Percentiles rank a stretch among this genome's conserved stretches.
These are phyloP conservation scores for Chlorella sorokiniana DNA, from an alignment of 139 green algal species.

Conservation along the genomic window DNA sequence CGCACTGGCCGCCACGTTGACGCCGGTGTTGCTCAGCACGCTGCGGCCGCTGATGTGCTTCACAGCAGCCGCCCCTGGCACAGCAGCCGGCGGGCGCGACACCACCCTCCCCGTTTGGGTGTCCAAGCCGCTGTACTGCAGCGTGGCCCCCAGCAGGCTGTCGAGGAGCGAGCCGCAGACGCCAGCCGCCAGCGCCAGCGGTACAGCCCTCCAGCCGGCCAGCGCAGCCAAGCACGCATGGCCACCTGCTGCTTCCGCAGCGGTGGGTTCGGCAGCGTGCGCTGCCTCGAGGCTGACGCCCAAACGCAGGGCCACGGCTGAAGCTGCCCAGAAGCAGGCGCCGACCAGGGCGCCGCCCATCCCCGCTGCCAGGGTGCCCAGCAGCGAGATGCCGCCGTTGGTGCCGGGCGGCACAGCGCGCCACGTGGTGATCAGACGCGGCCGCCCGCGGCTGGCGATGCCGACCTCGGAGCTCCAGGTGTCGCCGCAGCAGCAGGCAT, in stretches of 20 bases:
- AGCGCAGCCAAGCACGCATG: not conserved
- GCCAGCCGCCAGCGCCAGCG: constrained; percentile 67
- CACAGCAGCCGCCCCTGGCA: constrained; percentile 35
- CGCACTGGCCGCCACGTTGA: constrained; percentile 34
- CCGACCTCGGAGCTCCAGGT: constrained; percentile 93
- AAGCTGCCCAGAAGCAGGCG: constrained; percentile 39
- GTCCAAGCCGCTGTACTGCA: constrained; percentile 89
- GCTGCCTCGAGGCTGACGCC: not conserved
- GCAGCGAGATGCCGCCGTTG: constrained; percentile 84
- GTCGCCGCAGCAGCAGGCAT: constrained; percentile 90
- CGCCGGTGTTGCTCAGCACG: constrained; percentile 45
- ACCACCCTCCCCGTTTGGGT: constrained; percentile 41
- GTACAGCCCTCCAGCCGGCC: not conserved
- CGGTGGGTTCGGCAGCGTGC: too few relatives aligned
- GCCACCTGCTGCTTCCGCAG: not conserved
- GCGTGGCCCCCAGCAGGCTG: constrained; percentile 89
- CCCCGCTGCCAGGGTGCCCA: constrained; percentile 72
- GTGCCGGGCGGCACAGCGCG: constrained; percentile 71
- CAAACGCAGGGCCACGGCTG: not conserved
- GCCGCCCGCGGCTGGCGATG: constrained; percentile 64
- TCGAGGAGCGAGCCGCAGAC: constrained; percentile 89
- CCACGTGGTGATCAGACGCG: constrained; percentile 87
- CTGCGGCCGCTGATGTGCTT: constrained; percentile 50
- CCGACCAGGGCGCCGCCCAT: constrained; percentile 83
- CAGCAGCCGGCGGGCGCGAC: constrained; percentile 32